phyloP scores from a whole-genome alignment of 2,329 filamentous ascomycete genomes.

The Teratosphaeria pseudoeucalypti region DNA sequence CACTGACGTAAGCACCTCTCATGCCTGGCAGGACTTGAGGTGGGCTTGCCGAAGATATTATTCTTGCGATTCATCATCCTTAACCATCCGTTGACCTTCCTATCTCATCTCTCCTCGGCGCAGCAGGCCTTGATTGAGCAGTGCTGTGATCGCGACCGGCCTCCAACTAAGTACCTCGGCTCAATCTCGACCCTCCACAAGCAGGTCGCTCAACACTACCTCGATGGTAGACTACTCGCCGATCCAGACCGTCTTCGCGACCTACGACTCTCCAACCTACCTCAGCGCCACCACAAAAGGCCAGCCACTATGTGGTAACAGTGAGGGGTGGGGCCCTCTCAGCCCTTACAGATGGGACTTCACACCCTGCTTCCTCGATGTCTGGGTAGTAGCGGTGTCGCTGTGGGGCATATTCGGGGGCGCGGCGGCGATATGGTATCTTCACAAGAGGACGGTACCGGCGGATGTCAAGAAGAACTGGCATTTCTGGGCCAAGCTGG shows the following conservation, averaged over 20 bases:
- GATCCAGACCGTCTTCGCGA: constrained; percentile 6
- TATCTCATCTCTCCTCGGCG: neutral
- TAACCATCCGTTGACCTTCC: neutral
- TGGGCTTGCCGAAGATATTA: neutral
- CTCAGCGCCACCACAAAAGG: constrained; percentile 15
- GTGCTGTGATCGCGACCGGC: neutral
- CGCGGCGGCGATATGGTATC: constrained; percentile 65
- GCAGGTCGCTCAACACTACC: neutral
- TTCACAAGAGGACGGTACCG: constrained; percentile 59
- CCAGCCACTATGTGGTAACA: constrained; percentile 76
- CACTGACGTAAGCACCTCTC: too few species aligned
- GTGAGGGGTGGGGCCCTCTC: constrained; percentile 90
- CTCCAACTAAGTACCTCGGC: neutral
- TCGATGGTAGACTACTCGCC: constrained; percentile 3
- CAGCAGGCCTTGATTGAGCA: neutral
- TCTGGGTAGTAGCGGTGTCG: constrained; percentile 65
- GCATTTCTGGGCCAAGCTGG: constrained; percentile 86
- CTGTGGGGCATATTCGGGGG: constrained; percentile 76
- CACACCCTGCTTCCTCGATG: constrained; percentile 93
- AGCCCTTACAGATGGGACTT: constrained; percentile 84
- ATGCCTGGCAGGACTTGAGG: too few species aligned
- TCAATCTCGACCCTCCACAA: neutral
- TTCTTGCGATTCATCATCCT: neutral
- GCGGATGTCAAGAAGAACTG: constrained; percentile 67
- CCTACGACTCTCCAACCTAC: constrained; percentile 15